Conservation (phyloP, 257 asterid genomes). For the Solanum appendiculatum region DNA sequence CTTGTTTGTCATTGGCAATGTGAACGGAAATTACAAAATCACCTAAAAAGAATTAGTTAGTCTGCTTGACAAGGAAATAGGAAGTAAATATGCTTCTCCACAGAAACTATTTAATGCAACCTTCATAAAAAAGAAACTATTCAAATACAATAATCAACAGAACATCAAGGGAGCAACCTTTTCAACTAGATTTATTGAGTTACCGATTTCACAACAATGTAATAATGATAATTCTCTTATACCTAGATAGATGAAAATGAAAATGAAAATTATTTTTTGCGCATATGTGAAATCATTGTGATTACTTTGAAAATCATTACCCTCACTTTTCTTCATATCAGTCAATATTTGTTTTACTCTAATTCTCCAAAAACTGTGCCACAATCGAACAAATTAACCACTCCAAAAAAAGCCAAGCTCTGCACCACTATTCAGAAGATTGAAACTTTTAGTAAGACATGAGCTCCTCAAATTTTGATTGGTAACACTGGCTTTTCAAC, state of each 20-base stretch:
- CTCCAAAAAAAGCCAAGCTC: background rate
- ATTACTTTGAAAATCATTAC: no score
- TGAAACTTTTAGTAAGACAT: background rate
- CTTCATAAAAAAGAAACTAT: background rate
- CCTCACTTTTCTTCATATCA: no score
- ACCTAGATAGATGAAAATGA: background rate
- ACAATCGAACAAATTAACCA: background rate
- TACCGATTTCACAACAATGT: no score
- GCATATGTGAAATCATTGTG: background rate
- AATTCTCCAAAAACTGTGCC: no score
- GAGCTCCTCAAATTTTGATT: background rate
- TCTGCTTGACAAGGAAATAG: background rate
- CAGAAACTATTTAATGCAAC: background rate
- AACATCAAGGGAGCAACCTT: background rate
- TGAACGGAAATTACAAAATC: background rate
- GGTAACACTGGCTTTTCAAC: background rate
- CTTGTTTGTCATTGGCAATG: background rate
- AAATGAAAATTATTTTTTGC: background rate
- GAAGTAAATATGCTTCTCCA: background rate
- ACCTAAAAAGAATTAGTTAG: background rate
- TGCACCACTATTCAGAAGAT: background rate
- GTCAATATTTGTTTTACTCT: no score
- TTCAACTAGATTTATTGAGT: no score
- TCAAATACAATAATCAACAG: background rate
- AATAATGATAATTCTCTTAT: no score